Evolutionary conservation across 2,329 filamentous ascomycete species (phyloP), one percentile per base, ranked within the genome.

Genomic region (Aaosphaeria arxii): DNA sequence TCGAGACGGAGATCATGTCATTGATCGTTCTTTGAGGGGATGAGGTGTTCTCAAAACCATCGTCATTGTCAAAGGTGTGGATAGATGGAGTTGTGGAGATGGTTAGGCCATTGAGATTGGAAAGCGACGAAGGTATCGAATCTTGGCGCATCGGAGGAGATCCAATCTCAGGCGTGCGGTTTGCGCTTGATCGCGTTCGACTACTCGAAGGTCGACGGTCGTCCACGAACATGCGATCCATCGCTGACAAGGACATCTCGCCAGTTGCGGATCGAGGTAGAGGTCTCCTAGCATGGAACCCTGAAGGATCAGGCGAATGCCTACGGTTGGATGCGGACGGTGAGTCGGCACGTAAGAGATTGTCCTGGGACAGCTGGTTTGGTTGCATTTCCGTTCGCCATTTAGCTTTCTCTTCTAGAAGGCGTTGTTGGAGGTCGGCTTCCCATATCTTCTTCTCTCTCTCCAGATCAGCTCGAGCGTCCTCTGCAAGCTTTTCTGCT

Each of bases 1-100:
- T 96, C 1, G 91, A 95, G 5, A 89, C 88, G 2, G 89, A 95
- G 30, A 94, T 82, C 75, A 95, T 87, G 61, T 96, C 91, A 57
- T 69, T 68, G 50, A 71, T 81, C 5, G 87, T 83, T 49, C 86
- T 84, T 36, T 84, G 83, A 1, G 85, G 85, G 3, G 84, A 87
- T 1, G 78, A 79, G 2, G 77, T 74, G 11, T 73, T 77, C 43
- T 82, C 80, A 28, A 78, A 69, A n/a, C 76, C 77, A 47, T 81
- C 77, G 45, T 78, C 74, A 44, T 66, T 61, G 48, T 70, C 68
- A n/a, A 64, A 55, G 3, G 76, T 67, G 40, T 75, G 70, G 45
- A 77, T 72, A 4, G 74, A 75, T 0, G 77, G 77, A 1, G 77
- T 76, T 13, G 73, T 69, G 0, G 72, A 67, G 2, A 64, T 52